Percentiles rank a stretch among this genome's conserved stretches.
Conservation (phyloP, 1,284 basidiomycete genomes). For the Heterobasidion parviporum region DNA sequence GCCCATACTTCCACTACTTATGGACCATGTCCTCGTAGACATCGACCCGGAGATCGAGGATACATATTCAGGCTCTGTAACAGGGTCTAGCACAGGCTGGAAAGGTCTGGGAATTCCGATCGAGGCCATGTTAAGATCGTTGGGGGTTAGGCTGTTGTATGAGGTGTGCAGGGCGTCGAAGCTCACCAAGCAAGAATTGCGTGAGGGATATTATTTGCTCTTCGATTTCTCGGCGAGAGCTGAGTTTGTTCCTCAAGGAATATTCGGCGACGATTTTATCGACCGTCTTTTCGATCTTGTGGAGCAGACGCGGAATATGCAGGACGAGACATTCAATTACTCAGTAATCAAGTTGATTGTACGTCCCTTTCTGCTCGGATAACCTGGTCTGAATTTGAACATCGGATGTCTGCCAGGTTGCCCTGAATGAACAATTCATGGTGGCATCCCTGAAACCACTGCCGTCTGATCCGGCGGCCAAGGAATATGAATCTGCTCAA, state of each 20-base stretch:
- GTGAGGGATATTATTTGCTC: slow-evolving; percentile 34
- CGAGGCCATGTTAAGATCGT: slow-evolving; percentile 68
- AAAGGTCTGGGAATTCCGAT: slow-evolving; percentile 54
- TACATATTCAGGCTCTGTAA: slow-evolving; percentile 31
- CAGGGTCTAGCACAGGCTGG: slow-evolving; percentile 28
- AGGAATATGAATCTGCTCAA: slow-evolving; percentile 14
- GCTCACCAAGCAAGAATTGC: slow-evolving; percentile 64
- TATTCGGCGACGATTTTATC: slow-evolving; percentile 82
- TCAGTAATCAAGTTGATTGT: slow-evolving; percentile 90
- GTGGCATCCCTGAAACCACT: slow-evolving; percentile 46
- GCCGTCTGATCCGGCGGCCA: neutral
- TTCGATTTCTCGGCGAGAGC: neutral
- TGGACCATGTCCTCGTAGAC: slow-evolving; percentile 69
- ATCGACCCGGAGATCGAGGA: slow-evolving; percentile 63
- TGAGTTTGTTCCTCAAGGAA: slow-evolving; percentile 31
- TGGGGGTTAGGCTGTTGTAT: slow-evolving; percentile 75
- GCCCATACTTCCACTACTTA: slow-evolving; percentile 71
- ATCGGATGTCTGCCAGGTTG: slow-evolving; percentile 44
- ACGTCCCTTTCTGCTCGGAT: slow-evolving; percentile 18
- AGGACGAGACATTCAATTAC: slow-evolving; percentile 92
- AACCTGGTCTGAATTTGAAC: slow-evolving; percentile 2
- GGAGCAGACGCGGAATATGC: slow-evolving; percentile 82
- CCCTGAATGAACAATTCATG: slow-evolving; percentile 99
- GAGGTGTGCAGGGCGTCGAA: slow-evolving; percentile 90
- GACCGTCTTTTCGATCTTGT: slow-evolving; percentile 91